These are phyloP conservation scores for Stipa capillata DNA, from an alignment of 176 grass and related monocot genomes.

Conservation along the genomic window DNA sequence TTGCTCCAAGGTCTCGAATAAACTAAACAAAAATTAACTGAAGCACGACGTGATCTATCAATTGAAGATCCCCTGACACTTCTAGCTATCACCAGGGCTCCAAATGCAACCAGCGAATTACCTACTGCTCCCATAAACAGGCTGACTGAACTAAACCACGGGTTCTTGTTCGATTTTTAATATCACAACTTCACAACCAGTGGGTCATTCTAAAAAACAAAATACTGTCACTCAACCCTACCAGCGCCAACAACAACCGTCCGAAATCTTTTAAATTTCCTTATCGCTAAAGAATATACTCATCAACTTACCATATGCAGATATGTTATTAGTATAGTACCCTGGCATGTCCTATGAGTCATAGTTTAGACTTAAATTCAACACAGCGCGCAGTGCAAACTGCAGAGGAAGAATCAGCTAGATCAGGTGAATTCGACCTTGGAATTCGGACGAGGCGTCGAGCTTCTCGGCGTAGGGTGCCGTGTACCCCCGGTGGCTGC, in stretches of 20 bases:
- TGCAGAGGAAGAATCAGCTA: background rate
- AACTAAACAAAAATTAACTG: background rate
- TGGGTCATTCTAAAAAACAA: background rate
- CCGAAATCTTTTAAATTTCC: background rate
- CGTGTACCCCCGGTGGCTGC: slow-evolving; percentile 43
- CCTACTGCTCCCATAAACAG: background rate
- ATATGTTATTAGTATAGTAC: background rate
- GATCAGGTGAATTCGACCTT: background rate
- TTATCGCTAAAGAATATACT: background rate
- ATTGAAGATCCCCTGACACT: background rate
- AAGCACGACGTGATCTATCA: background rate
- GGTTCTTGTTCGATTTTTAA: background rate
- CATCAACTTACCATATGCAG: background rate
- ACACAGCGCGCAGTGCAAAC: background rate
- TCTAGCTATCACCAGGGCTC: background rate
- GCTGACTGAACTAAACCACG: background rate
- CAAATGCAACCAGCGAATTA: background rate
- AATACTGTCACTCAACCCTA: background rate
- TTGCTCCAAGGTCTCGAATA: background rate
- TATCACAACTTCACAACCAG: background rate
- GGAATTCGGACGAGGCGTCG: slow-evolving; percentile 22
- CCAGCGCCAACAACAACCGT: background rate
- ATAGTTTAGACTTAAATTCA: background rate
- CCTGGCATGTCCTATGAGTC: background rate
- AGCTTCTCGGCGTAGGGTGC: slow-evolving; percentile 42